phyloP scores from a whole-genome alignment of 371 early-diverging fungal genomes.

The Gilbertella persicaria region DNA sequence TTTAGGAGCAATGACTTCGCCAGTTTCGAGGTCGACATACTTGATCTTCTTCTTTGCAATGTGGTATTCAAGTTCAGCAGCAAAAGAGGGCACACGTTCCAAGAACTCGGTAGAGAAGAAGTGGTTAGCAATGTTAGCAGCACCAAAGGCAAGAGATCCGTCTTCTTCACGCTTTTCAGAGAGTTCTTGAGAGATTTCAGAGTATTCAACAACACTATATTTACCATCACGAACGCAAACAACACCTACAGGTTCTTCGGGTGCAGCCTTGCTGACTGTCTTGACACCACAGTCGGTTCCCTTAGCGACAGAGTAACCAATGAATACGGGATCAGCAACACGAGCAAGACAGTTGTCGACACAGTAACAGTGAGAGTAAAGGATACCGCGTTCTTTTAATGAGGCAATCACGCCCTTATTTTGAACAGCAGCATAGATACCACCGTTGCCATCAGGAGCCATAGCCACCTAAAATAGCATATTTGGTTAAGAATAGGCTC shows the following conservation, averaged over 20 bases:
- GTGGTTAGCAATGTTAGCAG: constrained; percentile 98
- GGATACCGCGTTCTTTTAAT: constrained; percentile 58
- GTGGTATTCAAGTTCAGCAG: constrained; percentile 88
- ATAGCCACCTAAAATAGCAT: constrained; percentile 57
- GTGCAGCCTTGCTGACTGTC: constrained; percentile 83
- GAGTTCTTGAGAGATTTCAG: constrained; percentile 82
- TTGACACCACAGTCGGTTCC: constrained; percentile 93
- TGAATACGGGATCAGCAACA: constrained; percentile 92
- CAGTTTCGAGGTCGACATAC: constrained; percentile 79
- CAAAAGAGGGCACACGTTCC: constrained; percentile 79
- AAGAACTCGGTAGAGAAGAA: constrained; percentile 94
- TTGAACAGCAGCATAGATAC: constrained; percentile 72
- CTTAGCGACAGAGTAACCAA: constrained; percentile 69
- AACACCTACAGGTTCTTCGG: constrained; percentile 94
- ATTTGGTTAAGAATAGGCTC: constrained; percentile 25
- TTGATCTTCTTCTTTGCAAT: constrained; percentile 97
- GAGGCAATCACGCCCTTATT: constrained; percentile 64
- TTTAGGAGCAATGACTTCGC: constrained; percentile 72
- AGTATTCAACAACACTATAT: constrained; percentile 94
- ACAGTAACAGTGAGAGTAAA: constrained; percentile 88
- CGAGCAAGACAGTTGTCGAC: constrained; percentile 95
- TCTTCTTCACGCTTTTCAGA: constrained; percentile 68
- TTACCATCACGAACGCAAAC: constrained; percentile 83
- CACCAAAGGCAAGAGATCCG: constrained; percentile 78
- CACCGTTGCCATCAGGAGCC: constrained; percentile 85